These are phyloP conservation scores for Hyphopichia buzzinii DNA, from an alignment of 1,139 yeast genomes.

Conservation along the genomic window DNA sequence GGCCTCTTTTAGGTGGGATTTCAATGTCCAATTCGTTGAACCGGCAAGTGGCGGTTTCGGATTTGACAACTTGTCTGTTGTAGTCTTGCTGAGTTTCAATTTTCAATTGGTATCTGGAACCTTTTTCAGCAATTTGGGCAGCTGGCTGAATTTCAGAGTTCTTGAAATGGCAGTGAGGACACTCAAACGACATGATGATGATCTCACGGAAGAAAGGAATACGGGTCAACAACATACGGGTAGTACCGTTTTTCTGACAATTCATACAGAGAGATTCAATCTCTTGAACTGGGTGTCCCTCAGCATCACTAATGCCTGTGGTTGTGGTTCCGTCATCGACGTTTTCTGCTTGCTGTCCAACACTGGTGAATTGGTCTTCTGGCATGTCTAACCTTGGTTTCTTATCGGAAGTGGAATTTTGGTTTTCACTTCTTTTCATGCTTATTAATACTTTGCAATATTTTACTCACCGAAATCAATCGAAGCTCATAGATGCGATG, in stretches of 20 bases:
- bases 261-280: slow-evolving; percentile 94
- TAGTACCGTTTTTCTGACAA: slow-evolving; percentile 82
- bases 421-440: slow-evolving; percentile 22
- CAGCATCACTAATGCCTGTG: slow-evolving; percentile 76
- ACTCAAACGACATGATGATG: slow-evolving; percentile 90
- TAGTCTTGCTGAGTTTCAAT: slow-evolving; percentile 73
- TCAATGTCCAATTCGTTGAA: slow-evolving; percentile 87
- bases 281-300: slow-evolving; percentile 96
- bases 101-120: slow-evolving; percentile 68
- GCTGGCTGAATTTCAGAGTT: slow-evolving; percentile 96
- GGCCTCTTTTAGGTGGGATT: slow-evolving; percentile 94
- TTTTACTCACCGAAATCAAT: slow-evolving; percentile 1
- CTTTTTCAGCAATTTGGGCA: slow-evolving; percentile 83
- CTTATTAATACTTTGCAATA: background rate
- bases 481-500: slow-evolving; percentile 3
- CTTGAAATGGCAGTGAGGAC: slow-evolving; percentile 91
- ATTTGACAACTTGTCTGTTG: slow-evolving; percentile 87
- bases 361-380: slow-evolving; percentile 40
- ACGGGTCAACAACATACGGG: slow-evolving; percentile 78
- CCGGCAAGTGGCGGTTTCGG: slow-evolving; percentile 80
- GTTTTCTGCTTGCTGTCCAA: slow-evolving; percentile 56
- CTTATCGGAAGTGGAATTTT: slow-evolving; percentile 7
- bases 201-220: slow-evolving; percentile 93
- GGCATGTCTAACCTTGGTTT: slow-evolving; percentile 8
- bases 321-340: slow-evolving; percentile 16